A percentile compares a stretch with the other conserved stretches of the same genome.
Evolutionary conservation across 2,329 filamentous ascomycete genomes (phyloP).

Genomic region (Venturia carpophila): DNA sequence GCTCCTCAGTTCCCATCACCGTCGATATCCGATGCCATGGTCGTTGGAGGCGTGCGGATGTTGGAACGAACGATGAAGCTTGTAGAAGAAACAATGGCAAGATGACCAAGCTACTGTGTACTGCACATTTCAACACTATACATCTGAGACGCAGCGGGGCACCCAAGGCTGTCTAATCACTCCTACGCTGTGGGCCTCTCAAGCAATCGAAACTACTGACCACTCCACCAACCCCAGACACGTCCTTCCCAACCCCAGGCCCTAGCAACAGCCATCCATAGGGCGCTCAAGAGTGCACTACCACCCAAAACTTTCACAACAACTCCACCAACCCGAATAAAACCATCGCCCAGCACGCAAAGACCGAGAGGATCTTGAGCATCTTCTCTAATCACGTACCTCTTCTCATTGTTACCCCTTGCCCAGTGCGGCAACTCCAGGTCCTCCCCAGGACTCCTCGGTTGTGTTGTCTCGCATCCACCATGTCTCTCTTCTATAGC

Average conservation of each 20-base stretch:
- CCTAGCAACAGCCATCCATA: conserved; percentile 46
- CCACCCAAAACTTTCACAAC: conserved; percentile 67
- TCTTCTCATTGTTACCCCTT: conserved; percentile 19
- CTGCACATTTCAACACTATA: too few relatives aligned
- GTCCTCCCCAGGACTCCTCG: conserved; percentile 26
- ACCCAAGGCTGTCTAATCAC: background rate
- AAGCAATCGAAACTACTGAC: background rate
- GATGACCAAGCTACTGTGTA: too few relatives aligned
- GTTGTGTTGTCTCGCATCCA: background rate
- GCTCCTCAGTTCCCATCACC: conserved; percentile 43
- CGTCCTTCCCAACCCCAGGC: conserved; percentile 28
- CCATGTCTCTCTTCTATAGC: background rate
- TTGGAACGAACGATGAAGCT: too few relatives aligned
- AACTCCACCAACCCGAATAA: conserved; percentile 58
- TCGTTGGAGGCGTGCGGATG: conserved; percentile 40
- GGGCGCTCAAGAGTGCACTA: conserved; percentile 63
- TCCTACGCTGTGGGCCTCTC: background rate
- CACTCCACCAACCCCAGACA: background rate
- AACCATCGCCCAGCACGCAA: conserved; percentile 57
- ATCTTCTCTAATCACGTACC: conserved; percentile 38
- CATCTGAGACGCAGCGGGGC: background rate
- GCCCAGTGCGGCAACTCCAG: conserved; percentile 28
- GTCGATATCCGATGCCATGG: conserved; percentile 38
- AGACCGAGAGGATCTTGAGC: conserved; percentile 69
- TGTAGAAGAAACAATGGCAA: too few relatives aligned